Conservation (phyloP, 768 basidiomycete genomes). For the Kwoniella dendrophila region DNA sequence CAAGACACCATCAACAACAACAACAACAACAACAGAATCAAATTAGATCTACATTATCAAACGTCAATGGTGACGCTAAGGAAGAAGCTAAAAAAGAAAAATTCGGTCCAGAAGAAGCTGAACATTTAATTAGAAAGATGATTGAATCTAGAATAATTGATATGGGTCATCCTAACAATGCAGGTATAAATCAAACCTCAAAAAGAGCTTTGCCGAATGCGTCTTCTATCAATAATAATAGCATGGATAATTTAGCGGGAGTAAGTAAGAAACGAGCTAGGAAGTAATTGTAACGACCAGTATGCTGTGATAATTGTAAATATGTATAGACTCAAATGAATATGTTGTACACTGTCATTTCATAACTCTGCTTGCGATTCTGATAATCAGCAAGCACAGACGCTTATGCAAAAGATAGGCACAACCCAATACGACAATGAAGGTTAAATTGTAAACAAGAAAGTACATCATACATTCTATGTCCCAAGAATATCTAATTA, state of each 20-base stretch:
- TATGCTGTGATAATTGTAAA: no score
- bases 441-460: no score
- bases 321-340: no score
- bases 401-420: no score
- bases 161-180: conserved; percentile 45
- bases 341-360: no score
- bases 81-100: conserved; percentile 24
- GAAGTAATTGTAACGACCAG: no score
- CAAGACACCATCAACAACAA: neutral
- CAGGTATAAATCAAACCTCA: conserved; percentile 13
- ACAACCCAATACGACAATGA: no score
- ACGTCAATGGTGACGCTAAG: neutral
- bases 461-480: no score
- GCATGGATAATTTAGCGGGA: neutral
- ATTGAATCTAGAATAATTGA: conserved; percentile 45
- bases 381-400: no score
- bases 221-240: neutral
- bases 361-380: no score
- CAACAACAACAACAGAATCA: conserved; percentile 5
- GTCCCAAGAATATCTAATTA: no score
- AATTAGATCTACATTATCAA: neutral
- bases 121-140: conserved; percentile 44
- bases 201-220: conserved; percentile 6
- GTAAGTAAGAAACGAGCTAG: conserved; percentile 29
- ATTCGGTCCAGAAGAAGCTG: conserved; percentile 46